These are phyloP conservation scores for Eremochloa ophiuroides DNA, from an alignment of 176 grass and related monocot genomes.

Conservation along the genomic window DNA sequence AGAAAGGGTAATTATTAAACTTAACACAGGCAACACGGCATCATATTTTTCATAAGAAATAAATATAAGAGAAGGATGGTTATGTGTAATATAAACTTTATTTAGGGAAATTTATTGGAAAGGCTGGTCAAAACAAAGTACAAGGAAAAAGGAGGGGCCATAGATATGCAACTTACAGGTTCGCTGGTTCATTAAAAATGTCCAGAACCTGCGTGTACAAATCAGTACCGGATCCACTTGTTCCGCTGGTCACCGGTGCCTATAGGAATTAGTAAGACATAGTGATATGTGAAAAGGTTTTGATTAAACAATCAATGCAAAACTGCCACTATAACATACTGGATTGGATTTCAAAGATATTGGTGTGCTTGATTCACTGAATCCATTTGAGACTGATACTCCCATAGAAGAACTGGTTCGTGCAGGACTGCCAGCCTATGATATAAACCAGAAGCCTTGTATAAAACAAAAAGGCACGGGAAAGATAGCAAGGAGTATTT, in stretches of 20 bases:
- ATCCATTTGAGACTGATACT: constrained; percentile 29
- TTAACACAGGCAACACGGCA: not conserved
- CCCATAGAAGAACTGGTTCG: constrained; percentile 31
- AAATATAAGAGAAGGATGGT: not conserved
- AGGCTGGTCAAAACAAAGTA: not conserved
- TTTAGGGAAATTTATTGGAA: not conserved
- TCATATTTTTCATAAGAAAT: not conserved
- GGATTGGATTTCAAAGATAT: constrained; percentile 42
- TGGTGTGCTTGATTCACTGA: constrained; percentile 35
- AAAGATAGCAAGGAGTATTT: not conserved
- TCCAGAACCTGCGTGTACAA: constrained; percentile 56
- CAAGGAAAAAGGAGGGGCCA: not conserved
- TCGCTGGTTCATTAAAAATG: constrained; percentile 78
- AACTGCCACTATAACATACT: constrained; percentile 44
- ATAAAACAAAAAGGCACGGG: not conserved
- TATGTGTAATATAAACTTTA: not conserved
- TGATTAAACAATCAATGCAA: constrained; percentile 2
- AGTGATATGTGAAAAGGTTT: not conserved
- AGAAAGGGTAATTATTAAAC: not conserved
- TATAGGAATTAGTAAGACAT: constrained; percentile 6
- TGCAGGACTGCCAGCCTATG: constrained; percentile 44
- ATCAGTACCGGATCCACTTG: constrained; percentile 47
- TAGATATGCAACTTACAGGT: constrained; percentile 50
- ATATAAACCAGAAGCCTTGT: not conserved
- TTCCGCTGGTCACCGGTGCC: constrained; percentile 10